Evolutionary conservation across 805 yeast genomes (phyloP).

Genomic region (Blastobotrys mokoenaii): DNA sequence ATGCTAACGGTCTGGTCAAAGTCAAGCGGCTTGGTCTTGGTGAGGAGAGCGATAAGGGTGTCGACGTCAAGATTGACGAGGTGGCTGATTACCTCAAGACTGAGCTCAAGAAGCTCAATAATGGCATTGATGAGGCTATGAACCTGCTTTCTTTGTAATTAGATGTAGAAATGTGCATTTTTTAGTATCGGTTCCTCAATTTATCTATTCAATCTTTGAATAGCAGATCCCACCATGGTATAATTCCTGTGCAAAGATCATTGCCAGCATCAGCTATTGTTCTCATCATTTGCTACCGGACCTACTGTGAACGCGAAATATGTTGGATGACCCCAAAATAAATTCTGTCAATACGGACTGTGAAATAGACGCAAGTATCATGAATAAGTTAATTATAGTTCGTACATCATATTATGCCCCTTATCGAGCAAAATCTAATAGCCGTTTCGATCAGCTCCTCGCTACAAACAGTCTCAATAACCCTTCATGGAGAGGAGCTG

Average conservation of each 20-base stretch:
- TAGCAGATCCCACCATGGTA: background rate
- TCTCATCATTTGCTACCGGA: no score
- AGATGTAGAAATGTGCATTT: background rate
- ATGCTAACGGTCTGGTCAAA: conserved; percentile 67
- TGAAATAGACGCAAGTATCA: no score
- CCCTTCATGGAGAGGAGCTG: background rate
- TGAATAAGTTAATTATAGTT: no score
- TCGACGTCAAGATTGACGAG: conserved; percentile 53
- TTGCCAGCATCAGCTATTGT: no score
- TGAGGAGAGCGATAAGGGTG: conserved; percentile 82
- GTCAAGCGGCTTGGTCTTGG: conserved; percentile 87
- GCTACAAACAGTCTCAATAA: no score
- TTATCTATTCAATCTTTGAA: background rate
- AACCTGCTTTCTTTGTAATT: conserved; percentile 8
- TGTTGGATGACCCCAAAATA: no score
- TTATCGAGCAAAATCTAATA: background rate
- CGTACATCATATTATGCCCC: background rate
- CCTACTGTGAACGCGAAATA: no score
- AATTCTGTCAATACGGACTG: no score
- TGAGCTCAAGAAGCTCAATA: conserved; percentile 16
- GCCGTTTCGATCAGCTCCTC: no score
- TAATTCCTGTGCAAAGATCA: no score
- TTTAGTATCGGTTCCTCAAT: background rate
- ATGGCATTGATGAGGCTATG: conserved; percentile 12
- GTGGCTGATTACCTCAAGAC: conserved; percentile 48